Evolutionary conservation across 139 green algal genomes (phyloP).

Genomic region (Haematococcus lacustris): DNA sequence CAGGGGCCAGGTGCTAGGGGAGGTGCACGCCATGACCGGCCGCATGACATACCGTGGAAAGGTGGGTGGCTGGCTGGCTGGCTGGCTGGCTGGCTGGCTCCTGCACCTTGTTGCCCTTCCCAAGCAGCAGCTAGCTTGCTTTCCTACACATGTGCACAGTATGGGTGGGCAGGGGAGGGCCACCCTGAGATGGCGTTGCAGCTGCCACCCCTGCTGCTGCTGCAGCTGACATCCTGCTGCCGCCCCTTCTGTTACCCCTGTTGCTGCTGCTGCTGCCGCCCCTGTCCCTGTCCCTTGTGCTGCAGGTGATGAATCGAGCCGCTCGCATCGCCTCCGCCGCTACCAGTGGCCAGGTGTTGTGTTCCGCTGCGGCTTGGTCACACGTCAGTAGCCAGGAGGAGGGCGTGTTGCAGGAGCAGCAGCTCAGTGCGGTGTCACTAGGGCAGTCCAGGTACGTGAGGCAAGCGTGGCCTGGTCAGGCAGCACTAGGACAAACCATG

Average conservation of each 20-base stretch:
- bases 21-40: slow-evolving; percentile 36
- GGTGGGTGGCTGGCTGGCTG: background rate
- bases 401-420: background rate
- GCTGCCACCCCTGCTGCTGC: too few species aligned
- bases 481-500: too few species aligned
- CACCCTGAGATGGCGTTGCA: too few species aligned
- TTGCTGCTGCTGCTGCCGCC: background rate
- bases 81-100: too few species aligned
- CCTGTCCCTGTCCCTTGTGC: background rate
- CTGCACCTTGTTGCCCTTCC: background rate
- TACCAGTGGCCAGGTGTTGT: slow-evolving; percentile 18
- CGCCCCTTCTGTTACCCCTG: background rate
- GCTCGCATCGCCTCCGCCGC: slow-evolving; percentile 23
- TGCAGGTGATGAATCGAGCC: slow-evolving; percentile 29
- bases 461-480: too few species aligned
- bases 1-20: slow-evolving; percentile 25
- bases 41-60: slow-evolving; percentile 41
- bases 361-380: background rate
- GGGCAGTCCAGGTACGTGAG: background rate
- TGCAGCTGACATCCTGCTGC: too few species aligned
- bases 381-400: background rate
- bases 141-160: background rate
- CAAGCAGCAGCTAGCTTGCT: background rate
- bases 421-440: background rate
- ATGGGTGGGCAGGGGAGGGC: background rate